A percentile compares a stretch with the other conserved stretches of the same genome.
phyloP scores from a whole-genome alignment of 306 rosid species.

The Abrus pulchellus region DNA sequence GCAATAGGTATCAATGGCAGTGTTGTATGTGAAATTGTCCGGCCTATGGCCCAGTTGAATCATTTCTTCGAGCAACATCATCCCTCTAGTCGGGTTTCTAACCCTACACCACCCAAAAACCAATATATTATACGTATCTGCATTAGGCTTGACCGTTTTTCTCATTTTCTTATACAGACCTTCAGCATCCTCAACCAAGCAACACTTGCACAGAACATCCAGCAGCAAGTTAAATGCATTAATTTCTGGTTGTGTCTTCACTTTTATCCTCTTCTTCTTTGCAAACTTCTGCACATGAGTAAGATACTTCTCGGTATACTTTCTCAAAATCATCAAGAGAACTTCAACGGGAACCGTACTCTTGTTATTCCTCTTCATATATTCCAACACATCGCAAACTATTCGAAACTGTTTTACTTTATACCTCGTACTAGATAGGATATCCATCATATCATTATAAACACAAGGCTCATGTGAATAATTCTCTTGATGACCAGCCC shows the following conservation, averaged over 20 bases:
- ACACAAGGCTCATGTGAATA: conserved; percentile 76
- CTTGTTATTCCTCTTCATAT: conserved; percentile 85
- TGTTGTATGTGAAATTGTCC: conserved; percentile 83
- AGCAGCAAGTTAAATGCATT: conserved; percentile 82
- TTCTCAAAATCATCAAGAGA: conserved; percentile 72
- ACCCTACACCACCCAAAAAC: conserved; percentile 97
- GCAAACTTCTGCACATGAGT: conserved; percentile 87
- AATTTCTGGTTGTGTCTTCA: conserved; percentile 84
- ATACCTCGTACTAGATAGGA: conserved; percentile 75
- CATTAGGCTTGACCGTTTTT: conserved; percentile 70
- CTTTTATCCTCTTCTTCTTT: conserved; percentile 82
- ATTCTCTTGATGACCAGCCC: conserved; percentile 83
- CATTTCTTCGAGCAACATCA: conserved; percentile 85
- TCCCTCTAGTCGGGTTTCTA: conserved; percentile 80
- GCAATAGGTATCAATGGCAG: conserved; percentile 87
- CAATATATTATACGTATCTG: conserved; percentile 72
- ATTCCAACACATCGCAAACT: conserved; percentile 84
- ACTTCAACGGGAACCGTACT: conserved; percentile 70
- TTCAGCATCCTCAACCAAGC: conserved; percentile 84
- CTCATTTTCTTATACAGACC: conserved; percentile 71
- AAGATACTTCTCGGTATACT: conserved; percentile 76
- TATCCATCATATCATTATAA: conserved; percentile 87
- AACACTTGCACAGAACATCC: conserved; percentile 90
- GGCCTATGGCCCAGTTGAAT: conserved; percentile 72
- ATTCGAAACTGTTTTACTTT: conserved; percentile 87